phyloP scores from a whole-genome alignment of 306 rosid genomes.

The Sophora flavescens region DNA sequence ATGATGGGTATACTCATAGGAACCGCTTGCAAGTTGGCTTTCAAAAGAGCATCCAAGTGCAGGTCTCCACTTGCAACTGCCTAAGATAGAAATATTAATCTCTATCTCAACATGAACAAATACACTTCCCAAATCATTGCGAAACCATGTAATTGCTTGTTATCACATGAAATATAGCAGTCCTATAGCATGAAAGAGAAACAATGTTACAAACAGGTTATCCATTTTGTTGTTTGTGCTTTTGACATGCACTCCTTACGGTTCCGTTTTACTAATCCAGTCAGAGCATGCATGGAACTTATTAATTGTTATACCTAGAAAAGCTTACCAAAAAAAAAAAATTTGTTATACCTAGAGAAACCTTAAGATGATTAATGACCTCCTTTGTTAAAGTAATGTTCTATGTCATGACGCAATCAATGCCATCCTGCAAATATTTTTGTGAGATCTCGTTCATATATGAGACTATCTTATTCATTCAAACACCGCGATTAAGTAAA shows the following conservation, averaged over 20 bases:
- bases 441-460: background rate
- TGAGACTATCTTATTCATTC: background rate
- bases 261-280: background rate
- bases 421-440: background rate
- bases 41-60: constrained; percentile 76
- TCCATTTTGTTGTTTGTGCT: background rate
- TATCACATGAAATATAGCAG: background rate
- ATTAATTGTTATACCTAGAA: background rate
- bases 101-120: constrained; percentile 12
- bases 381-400: background rate
- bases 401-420: background rate
- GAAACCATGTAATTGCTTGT: constrained; percentile 7
- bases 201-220: background rate
- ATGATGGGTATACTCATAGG: constrained; percentile 91
- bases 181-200: constrained; percentile 8
- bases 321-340: too few relatives aligned
- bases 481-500: background rate
- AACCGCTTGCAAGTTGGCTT: constrained; percentile 82
- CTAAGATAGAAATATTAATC: constrained; percentile 49
- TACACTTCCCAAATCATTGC: background rate
- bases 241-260: background rate
- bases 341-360: background rate
- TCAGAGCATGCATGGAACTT: background rate
- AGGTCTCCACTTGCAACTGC: constrained; percentile 82
- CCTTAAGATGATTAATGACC: background rate